Evolutionary conservation across 768 basidiomycete genomes (phyloP), one percentile per base, ranked within the genome.

Genomic region (Cyclocybe cylindracea): DNA sequence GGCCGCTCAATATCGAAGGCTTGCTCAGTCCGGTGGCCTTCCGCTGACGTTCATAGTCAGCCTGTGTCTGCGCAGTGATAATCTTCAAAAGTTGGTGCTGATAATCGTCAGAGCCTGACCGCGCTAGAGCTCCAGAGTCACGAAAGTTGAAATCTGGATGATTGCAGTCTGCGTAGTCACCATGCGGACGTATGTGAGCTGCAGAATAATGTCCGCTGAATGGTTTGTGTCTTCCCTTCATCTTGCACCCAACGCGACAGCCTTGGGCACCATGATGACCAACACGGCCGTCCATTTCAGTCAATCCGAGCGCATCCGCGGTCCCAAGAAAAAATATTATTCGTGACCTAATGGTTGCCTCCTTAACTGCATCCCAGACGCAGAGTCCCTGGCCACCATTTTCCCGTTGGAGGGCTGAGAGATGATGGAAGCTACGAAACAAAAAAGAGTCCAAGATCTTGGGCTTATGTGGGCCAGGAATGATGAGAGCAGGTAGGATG

Each of bases 231-330:
- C 10, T 29, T 34, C 41, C 41, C 44, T 44, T 51, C 50, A 51
- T 51, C 7, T 51, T 39, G 32, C 58, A 59, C 9, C 43, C 51
- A 6, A 56, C 6, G 0, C 51, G 39, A 42, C 58, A 59, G 16
- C 51, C 54, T 11, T 50, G 50, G 37, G 51, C 47, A 13, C 54
- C 58, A 44, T 53, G 55, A 40, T 59, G 55, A n/a, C 55, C 51
- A 8, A 56, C 51, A 16, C 51, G 39, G 1, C 58, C 58, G 44
- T 56, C 51, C 3, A 59, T 14, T 39, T 56, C 55, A 2, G 40
- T 46, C 11, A 59, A 34, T 13, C 39, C 58, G 3, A 48, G 38
- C 9, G 55, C 48, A 50, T 59, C 51, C 2, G 58, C 58, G 10
- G 32, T 50, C 7, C 39, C 41, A 3, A 56, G 29, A 38, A 47